These are phyloP conservation scores for Kurtzmaniella cleridarum DNA, from an alignment of 805 yeast species.

Conservation along the genomic window DNA sequence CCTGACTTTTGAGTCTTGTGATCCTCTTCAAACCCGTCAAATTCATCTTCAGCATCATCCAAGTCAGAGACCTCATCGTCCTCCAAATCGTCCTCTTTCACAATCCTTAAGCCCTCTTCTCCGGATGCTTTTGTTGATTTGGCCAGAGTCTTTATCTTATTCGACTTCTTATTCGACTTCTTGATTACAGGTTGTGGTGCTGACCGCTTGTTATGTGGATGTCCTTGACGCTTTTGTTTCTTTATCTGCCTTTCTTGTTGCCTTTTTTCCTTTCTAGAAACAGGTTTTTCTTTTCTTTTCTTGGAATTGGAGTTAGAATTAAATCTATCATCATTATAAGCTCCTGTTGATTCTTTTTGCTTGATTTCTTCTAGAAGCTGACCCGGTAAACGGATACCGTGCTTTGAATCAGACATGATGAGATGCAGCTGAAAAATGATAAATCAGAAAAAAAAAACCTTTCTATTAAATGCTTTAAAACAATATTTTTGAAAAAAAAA, in stretches of 20 bases:
- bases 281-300: slow-evolving; percentile 18
- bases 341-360: slow-evolving; percentile 37
- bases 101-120: slow-evolving; percentile 16
- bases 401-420: slow-evolving; percentile 11
- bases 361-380: slow-evolving; percentile 46
- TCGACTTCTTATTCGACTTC: slow-evolving; percentile 6
- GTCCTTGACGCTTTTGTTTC: slow-evolving; percentile 22
- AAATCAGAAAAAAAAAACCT: too few relatives aligned
- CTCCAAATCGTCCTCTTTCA: slow-evolving; percentile 26
- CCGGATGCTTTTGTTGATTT: background rate
- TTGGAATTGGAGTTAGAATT: slow-evolving; percentile 6
- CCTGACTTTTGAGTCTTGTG: background rate
- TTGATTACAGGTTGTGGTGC: background rate
- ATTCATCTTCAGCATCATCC: slow-evolving; percentile 6
- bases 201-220: background rate
- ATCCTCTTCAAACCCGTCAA: slow-evolving; percentile 8
- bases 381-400: slow-evolving; percentile 55
- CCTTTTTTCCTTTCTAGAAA: slow-evolving; percentile 29
- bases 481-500: too few relatives aligned
- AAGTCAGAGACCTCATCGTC: slow-evolving; percentile 17
- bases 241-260: slow-evolving; percentile 28
- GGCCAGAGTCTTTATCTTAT: slow-evolving; percentile 8
- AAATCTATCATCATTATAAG: slow-evolving; percentile 32
- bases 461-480: too few relatives aligned
- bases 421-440: too few relatives aligned